Base-by-base conservation (phyloP, 1,284 basidiomycete genomes). In the Pisolithus thermaeus region DNA sequence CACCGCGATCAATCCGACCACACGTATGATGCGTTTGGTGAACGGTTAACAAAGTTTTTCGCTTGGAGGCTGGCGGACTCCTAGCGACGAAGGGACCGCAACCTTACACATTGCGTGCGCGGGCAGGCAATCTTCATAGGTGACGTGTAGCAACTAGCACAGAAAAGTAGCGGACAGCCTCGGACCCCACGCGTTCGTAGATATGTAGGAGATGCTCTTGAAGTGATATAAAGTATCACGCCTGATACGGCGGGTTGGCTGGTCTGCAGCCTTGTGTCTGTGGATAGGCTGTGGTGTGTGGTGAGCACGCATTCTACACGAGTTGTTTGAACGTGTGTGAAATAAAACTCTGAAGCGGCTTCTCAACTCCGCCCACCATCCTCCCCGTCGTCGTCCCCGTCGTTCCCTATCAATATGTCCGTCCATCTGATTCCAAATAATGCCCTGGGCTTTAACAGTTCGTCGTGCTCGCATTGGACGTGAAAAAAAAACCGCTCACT, bases 401-500 rank as follows among this genome's bases (percentile, higher is more conserved):
- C 25, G 22, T 28, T 49, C 41, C 27, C 18, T 16, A 40, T 38
- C 59, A 76, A 70, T 70, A 90, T 90, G 87, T 90, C 87, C 55
- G 87, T 89, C 61, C 77, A 78, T 56, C 79, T 90, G 64, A 74
- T 73, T 59, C 87, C 87, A 54, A 79, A 77, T 69, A 81, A 70
- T 59, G 72, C 83, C 47, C 75, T 90, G 58, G 84, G 86, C 46
- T 90, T 90, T 71, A 80, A 81, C 67, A 79, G 87, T 90, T 67
- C 52, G 81, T 76, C 14, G 9, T 28, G 28, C 28, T 28, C 47
- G n/a, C 46, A 41, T 45, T 49, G 8, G 36, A 45, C 53, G 11
- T 48, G 18, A 42, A 52, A 44, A 41, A n/a, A 22, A 16, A 43
- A n/a, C 25, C 28, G 20, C 25, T 51, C 41, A 54, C 59, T 52